Conservation (phyloP, 208 protist species). For the Jaenimonas drosophilae region DNA sequence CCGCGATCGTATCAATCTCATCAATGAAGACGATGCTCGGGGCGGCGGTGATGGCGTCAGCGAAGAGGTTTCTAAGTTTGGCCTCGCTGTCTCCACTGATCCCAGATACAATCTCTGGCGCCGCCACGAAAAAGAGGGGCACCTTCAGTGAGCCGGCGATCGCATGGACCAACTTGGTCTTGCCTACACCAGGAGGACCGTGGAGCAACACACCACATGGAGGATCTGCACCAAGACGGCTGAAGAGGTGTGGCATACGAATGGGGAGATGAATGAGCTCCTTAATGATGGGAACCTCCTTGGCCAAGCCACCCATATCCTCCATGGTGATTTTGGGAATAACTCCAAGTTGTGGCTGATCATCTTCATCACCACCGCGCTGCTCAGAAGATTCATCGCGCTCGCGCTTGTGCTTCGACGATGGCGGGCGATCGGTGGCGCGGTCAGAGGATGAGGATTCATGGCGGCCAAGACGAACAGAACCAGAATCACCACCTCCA, state of each 20-base stretch:
- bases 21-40: slow-evolving; percentile 99
- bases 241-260: slow-evolving; percentile 92
- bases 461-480: no score
- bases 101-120: slow-evolving; percentile 95
- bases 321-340: slow-evolving; percentile 81
- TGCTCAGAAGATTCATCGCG: slow-evolving; percentile 21
- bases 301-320: slow-evolving; percentile 89
- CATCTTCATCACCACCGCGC: slow-evolving; percentile 12
- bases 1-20: slow-evolving; percentile 97
- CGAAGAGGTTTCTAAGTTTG: slow-evolving; percentile 95
- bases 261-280: slow-evolving; percentile 95
- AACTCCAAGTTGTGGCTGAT: slow-evolving; percentile 38
- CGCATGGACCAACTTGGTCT: slow-evolving; percentile 93
- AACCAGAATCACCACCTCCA: no score
- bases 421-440: no score
- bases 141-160: slow-evolving; percentile 92
- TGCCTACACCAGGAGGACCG: slow-evolving; percentile 95
- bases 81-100: slow-evolving; percentile 98
- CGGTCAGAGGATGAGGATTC: no score
- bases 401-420: slow-evolving; percentile 23
- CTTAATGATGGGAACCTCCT: slow-evolving; percentile 88
- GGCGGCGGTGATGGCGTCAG: slow-evolving; percentile 84
- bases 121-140: slow-evolving; percentile 92
- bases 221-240: slow-evolving; percentile 91
- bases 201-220: slow-evolving; percentile 94